Evolutionary conservation across 2,329 filamentous ascomycete species (phyloP), one percentile per base, ranked within the genome.

Genomic region (Xylariales sp.): DNA sequence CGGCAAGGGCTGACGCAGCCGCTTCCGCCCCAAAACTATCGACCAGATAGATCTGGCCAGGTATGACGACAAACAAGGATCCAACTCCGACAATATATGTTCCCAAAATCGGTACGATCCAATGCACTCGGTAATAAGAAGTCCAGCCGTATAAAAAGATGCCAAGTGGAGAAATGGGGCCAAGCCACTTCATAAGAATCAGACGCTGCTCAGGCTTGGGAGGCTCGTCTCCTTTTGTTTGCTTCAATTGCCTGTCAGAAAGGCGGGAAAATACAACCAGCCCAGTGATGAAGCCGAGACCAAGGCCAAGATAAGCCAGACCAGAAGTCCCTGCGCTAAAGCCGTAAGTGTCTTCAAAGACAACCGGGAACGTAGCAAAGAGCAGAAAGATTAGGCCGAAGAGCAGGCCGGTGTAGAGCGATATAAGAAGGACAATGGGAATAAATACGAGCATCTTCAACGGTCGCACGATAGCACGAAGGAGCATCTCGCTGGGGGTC

Each of bases 141-240:
- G 65, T 63, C 65, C 43, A 56, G 16, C 53, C 53, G 43, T 41
- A 63, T 2, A 54, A 28, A 48, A 67, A 63, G 36, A 48, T 55
- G 1, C 65, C 65, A 18, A 60, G 10, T 2, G 60, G 60, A 1
- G 41, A 32, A 30, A 67, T 64, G 1, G 65, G 65, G 3, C 60
- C 60, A 14, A 67, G 36, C 60, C 60, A 67, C n/a, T 64, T 67
- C 65, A 67, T 67, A 3, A 67, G 57, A 16, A 67, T 56, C 32
- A 67, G 28, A 1, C 65, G 54, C 56, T 67, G 14, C 16, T 63
- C 65, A 1, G 60, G 48, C 23, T 3, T 18, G 18, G 10, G 64
- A 59, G 8, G 58, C 46, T 32, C 59, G 18, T 59, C 64, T 8
- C 34, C 16, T 14, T 63, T 23, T 23, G 23, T 67, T n/a, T 62